Base-by-base conservation (phyloP, 352 stramenopile genomes). In the Achlya hypogyna region DNA sequence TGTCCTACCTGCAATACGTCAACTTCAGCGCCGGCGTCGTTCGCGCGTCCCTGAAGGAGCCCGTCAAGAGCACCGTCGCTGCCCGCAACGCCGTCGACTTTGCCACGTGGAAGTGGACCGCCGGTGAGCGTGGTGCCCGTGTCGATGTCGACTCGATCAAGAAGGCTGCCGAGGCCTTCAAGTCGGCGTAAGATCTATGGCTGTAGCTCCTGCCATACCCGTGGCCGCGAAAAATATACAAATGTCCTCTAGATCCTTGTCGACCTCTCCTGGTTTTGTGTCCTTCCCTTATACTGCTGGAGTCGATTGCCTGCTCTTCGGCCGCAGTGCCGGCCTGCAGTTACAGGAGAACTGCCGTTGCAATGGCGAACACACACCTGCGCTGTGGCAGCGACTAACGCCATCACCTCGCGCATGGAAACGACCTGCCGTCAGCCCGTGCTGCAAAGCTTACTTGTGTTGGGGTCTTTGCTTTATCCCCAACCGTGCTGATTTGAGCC, bases 1-100 rank as follows among this genome's bases (percentile, higher is more conserved):
- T 92, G 67, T 94, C 85, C 62, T 94, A 94, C 78, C 77, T 94
- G 69, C 83, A 92, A 78, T 94, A 94, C 78, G 78, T 87, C 56
- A 94, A 94, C 81, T 81, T 91, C 77, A 90, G 80, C 70, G 85
- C 85, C 34, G 63, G 54, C 64, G 77, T 91, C 58, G 73, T 94
- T 49, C 85, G 85, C 27, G 78, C 84, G 65, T 71, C 81, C 52
- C 74, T 91, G 51, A 94, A 94, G 81, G 85, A 94, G 71, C 85
- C 85, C n/a, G 71, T 91, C 59, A 94, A 94, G 79, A 91, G 78
- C 81, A 92, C 85, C 64, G 67, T 92, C 54, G 47, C 79, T 38
- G 64, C 78, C 43, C 83, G 85, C 58, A 87, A 78, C 59, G 78
- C 89, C 62, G 80, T 94, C 70, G 75, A 90, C 72, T 92, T 92